Conservation (phyloP, 2,329 filamentous ascomycete species). For the Paraphoma sp. region DNA sequence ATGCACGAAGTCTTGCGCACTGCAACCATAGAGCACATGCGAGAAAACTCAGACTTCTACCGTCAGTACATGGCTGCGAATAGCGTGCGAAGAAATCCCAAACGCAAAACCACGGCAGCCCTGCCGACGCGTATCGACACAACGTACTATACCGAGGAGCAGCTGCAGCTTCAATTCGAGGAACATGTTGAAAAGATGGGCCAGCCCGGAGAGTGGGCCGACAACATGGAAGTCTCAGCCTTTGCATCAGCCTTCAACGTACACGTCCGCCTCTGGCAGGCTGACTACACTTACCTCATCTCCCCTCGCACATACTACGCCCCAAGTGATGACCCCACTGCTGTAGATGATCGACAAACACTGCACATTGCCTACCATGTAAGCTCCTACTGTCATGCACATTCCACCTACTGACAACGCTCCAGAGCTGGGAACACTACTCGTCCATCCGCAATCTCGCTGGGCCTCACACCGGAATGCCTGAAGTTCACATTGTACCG, state of each 20-base stretch:
- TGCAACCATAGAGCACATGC: constrained; percentile 67
- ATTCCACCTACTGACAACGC: constrained; percentile 21
- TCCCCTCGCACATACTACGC: constrained; percentile 49
- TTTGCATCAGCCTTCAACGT: constrained; percentile 68
- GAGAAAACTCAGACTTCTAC: constrained; percentile 65
- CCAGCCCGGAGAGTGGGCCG: constrained; percentile 67
- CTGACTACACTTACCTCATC: constrained; percentile 60
- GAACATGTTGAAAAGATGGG: constrained; percentile 67
- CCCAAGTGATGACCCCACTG: constrained; percentile 36
- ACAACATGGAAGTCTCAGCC: constrained; percentile 71
- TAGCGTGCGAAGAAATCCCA: constrained; percentile 61
- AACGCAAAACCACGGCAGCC: constrained; percentile 62
- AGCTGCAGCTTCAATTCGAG: constrained; percentile 60
- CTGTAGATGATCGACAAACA: constrained; percentile 41
- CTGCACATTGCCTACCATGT: constrained; percentile 70
- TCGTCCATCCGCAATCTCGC: constrained; percentile 68
- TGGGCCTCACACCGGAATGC: constrained; percentile 64
- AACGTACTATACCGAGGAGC: constrained; percentile 58
- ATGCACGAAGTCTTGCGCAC: constrained; percentile 65
- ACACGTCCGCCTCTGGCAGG: constrained; percentile 68
- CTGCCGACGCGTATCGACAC: constrained; percentile 52
- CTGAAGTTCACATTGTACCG: constrained; percentile 51
- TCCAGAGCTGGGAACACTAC: constrained; percentile 69
- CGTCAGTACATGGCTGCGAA: constrained; percentile 67
- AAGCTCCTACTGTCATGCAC: constrained; percentile 42